Base-by-base conservation (phyloP, 2,329 filamentous ascomycete species). In the Pyrenochaeta sp. region DNA sequence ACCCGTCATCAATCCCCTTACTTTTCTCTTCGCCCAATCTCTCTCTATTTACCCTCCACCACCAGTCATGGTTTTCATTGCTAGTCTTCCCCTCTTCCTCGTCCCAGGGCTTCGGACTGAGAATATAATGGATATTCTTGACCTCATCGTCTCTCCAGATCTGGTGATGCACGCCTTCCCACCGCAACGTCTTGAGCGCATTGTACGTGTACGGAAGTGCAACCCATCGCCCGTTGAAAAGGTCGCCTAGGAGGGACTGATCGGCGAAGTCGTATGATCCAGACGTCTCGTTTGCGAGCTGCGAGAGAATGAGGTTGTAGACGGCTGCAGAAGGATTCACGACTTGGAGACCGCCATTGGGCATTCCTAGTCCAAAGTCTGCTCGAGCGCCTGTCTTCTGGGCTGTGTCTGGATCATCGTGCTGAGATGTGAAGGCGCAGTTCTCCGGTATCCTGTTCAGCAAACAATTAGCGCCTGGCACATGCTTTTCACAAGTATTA, bases 61-160 rank as follows among this genome's bases (percentile, higher is more conserved):
- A 85, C 82, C 82, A 85, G 44, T 71, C 69, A 67, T 82, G 74
- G 23, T 74, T 75, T 51, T 77, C 76, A 45, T 82, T 75, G 38
- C 70, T 61, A 41, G 66, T 67, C 55, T 73, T 67, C 7, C 68
- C 72, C 10, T 67, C 59, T 40, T 67, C 72, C 66, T 85, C 81
- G 48, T 85, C 80, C 83, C 83, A 86, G 3, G 83, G 83, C 69
- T 86, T 86, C 21, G 82, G 81, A 36, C 74, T 79, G 41, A 86
- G 60, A 27, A 86, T 80, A 56, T 83, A 85, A 63, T 86, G 83
- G 8, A 85, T 72, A 54, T 85, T 85, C 71, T 84, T 85, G 14
- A 85, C 80, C 54, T 77, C 63, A 13, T 80, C 76, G 50, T 86
- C 82, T 45, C 76, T 70, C 83, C 83, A 86, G 42, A 86, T 84